Percentiles rank a stretch among this genome's conserved stretches.
Conservation (phyloP, 768 basidiomycete species). For the Pisolithus microcarpus region DNA sequence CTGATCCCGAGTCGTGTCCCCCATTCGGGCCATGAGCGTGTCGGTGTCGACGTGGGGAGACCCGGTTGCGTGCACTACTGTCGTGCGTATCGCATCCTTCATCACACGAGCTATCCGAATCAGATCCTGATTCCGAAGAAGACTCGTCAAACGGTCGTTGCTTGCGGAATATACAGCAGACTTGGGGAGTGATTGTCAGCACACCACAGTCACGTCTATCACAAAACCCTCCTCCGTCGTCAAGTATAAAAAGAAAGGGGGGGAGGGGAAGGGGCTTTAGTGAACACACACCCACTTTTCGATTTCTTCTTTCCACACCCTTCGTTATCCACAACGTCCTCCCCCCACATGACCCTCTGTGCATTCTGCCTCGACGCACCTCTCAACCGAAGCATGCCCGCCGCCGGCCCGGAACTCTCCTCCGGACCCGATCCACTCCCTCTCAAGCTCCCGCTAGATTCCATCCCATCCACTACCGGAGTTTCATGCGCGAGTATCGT, state of each 20-base stretch:
- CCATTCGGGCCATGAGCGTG: conserved; percentile 4
- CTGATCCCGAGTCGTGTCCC: conserved; percentile 12
- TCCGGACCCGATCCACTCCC: conserved; percentile 19
- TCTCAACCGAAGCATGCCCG: conserved; percentile 28
- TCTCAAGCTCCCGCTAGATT: background rate
- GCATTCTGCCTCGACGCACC: conserved; percentile 27
- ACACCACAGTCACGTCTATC: background rate
- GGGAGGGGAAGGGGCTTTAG: background rate
- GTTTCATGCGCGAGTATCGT: conserved; percentile 37
- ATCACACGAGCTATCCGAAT: conserved; percentile 27
- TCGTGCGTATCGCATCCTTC: background rate
- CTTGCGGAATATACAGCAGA: conserved; percentile 94
- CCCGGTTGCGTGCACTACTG: background rate
- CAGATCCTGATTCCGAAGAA: conserved; percentile 56
- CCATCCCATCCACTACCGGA: conserved; percentile 20
- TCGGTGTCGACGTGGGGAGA: background rate
- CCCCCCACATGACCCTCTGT: conserved; percentile 73
- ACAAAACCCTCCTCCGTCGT: background rate
- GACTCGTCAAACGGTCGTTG: conserved; percentile 77
- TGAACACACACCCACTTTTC: conserved; percentile 64
- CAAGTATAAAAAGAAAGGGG: too few species aligned
- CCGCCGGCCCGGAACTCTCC: conserved; percentile 53
- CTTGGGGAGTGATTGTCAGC: conserved; percentile 32
- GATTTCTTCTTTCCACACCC: conserved; percentile 84
- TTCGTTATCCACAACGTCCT: conserved; percentile 88